These are phyloP conservation scores for Naganishia liquefaciens DNA, from an alignment of 1,284 basidiomycete genomes.

Conservation along the genomic window DNA sequence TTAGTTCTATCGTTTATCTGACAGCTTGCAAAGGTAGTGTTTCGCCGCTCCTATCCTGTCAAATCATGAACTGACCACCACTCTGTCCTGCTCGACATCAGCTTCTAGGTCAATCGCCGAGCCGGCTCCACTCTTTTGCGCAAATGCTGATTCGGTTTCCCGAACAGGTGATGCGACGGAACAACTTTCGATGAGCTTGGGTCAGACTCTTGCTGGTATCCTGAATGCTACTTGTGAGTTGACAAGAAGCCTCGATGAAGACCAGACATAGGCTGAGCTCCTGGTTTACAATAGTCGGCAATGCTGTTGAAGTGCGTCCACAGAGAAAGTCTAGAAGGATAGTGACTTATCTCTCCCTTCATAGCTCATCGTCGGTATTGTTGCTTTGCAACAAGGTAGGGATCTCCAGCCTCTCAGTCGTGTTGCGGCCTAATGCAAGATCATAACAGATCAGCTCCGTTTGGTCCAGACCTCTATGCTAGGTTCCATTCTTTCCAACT, in stretches of 20 bases:
- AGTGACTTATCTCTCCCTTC: not conserved
- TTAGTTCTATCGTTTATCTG: not conserved
- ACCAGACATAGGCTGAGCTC: not conserved
- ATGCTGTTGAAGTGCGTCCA: constrained; percentile 52
- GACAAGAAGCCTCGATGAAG: not conserved
- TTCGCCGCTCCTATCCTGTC: not conserved
- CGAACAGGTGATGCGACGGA: constrained; percentile 76
- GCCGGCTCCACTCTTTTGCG: not conserved
- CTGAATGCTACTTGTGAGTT: constrained; percentile 73
- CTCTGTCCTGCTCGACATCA: not conserved
- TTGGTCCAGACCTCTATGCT: constrained; percentile 78
- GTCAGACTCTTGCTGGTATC: constrained; percentile 78
- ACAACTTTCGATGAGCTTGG: constrained; percentile 74
- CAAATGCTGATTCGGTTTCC: constrained; percentile 43
- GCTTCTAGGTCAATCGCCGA: constrained; percentile 4
- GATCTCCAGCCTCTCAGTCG: constrained; percentile 8
- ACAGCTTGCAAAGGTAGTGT: constrained; percentile 2
- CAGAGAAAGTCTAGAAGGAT: not conserved
- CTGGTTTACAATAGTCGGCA: constrained; percentile 49
- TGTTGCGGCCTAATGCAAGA: constrained; percentile 17
- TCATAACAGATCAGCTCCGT: constrained; percentile 65
- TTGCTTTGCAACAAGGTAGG: constrained; percentile 75
- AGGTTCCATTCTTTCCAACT: constrained; percentile 74
- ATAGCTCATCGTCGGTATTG: constrained; percentile 80
- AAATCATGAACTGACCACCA: not conserved